Evolutionary conservation across 2,329 filamentous ascomycete species (phyloP).

Genomic region (Rachicladosporium sp.): DNA sequence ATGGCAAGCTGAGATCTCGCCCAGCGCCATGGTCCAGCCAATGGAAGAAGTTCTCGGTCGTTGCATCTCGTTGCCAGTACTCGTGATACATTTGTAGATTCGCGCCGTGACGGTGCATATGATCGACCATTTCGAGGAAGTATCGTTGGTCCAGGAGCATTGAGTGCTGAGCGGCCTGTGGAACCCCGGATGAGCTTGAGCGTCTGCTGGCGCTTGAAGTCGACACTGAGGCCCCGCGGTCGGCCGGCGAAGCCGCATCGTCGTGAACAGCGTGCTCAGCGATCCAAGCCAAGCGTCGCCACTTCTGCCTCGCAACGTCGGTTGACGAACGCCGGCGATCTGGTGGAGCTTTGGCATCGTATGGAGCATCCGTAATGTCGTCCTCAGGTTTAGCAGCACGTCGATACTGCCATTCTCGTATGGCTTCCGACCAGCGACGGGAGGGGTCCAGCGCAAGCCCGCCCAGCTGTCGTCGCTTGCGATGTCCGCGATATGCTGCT

Average conservation of each 20-base stretch:
- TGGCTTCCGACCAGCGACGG: constrained; percentile 57
- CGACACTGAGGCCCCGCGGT: no score
- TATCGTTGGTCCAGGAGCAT: constrained; percentile 77
- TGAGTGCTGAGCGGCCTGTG: constrained; percentile 27
- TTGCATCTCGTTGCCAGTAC: constrained; percentile 64
- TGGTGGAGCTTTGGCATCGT: no score
- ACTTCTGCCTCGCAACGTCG: constrained; percentile 46
- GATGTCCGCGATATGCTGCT: constrained; percentile 65
- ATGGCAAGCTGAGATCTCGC: constrained; percentile 51
- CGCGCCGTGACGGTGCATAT: constrained; percentile 74
- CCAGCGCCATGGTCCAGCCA: constrained; percentile 81
- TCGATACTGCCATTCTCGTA: constrained; percentile 18
- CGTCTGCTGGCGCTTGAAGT: no score
- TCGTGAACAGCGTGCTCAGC: constrained; percentile 61
- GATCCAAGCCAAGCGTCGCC: constrained; percentile 61
- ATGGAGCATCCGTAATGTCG: not conserved
- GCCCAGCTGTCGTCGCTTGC: constrained; percentile 55
- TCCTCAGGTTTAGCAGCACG: constrained; percentile 13
- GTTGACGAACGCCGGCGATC: constrained; percentile 9
- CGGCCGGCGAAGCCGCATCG: constrained; percentile 23
- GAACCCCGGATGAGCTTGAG: no score
- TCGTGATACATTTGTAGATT: constrained; percentile 72
- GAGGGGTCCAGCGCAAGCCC: constrained; percentile 57
- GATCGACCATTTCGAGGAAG: constrained; percentile 59
- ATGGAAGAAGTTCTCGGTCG: constrained; percentile 79